Base-by-base conservation (phyloP, 768 basidiomycete species). In the Pleurotus djamor region DNA sequence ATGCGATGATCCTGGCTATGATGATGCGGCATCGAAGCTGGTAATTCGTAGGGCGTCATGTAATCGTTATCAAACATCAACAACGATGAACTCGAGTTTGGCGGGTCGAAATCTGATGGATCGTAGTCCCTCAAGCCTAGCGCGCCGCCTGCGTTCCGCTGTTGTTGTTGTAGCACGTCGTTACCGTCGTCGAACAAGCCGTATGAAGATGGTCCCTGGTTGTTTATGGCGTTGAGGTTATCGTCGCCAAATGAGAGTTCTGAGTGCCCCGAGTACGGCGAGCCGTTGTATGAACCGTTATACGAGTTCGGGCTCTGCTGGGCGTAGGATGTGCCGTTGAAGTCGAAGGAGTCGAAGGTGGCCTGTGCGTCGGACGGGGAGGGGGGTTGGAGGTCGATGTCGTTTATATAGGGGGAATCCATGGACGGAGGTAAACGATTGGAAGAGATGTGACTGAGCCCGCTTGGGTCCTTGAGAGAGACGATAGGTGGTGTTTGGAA, bases 91-190 rank as follows among this genome's bases (percentile, higher is more conserved):
- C 70, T 67, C 35, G 79, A 73, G 59, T 77, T 70, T 16, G 88
- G 85, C 4, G 74, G 66, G 73, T 92, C 91, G 77, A 83, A 92
- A 58, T 91, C 87, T 33, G 82, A 71, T 4, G 91, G 90, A 68
- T 92, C 84, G 80, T 92, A 92, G 34, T 85, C 86, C 55, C 67
- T 71, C 72, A 65, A 61, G 67, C 48, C 58, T 33, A 52, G 16
- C n/a, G 41, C 49, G 16, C 48, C 34, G 54, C 21, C 33, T 54
- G n/a, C 7, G 37, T 54, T 37, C 14, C 52, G 28, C 21, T 28
- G 21, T 28, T 28, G 21, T 28, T 28, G 21, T 28, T 28, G 21
- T 7, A 37, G 41, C 5, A 37, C 17, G 55, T 13, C 14, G 32
- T 48, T 35, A 16, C 28, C 33, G 63, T 3, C 65, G 45, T 37